Base-by-base conservation (phyloP, 805 yeast genomes). In the Torulaspora delbrueckii region DNA sequence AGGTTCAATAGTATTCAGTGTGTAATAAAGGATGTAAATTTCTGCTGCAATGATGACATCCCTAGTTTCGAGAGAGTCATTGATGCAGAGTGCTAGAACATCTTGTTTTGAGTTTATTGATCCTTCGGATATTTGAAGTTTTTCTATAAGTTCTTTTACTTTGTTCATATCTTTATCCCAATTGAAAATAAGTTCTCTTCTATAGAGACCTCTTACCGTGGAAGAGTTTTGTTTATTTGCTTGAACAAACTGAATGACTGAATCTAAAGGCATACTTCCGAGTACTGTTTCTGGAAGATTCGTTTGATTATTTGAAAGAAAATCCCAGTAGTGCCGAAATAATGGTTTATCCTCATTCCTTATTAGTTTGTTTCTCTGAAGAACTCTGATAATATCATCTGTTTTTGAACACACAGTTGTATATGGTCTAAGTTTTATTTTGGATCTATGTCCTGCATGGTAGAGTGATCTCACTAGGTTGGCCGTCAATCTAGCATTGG, bases 1-100 rank as follows among this genome's bases (percentile, higher is more conserved):
- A 4, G 24, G 14, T 13, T 43, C 48, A 2, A 47, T 19, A 13
- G 47, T 37, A 31, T 43, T 37, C 7, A 56, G n/a, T 7, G 14
- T 37, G 35, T 56, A 52, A 28, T 47, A 59, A 13, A 54, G 40
- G 1, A 56, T 19, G 43, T 48, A 62, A 1, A 62, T 33, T 25
- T 60, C 62, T 3, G 47, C 50, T 1, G 63, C 57, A 28, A 55
- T 56, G 2, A 51, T 16, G 1, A 52, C 36, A 45, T 60, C 63
- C 1, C 42, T 42, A 3, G 52, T 42, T 2, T 40, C 8, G 8
- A 62, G 12, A 3, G 55, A 41, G 31, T 57, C 56, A 8, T 46
- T 36, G 2, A 60, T 38, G 28, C 58, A 55, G 42, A 56, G 54
- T 16, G 39, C 30, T 4, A 57, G 42, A 26, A 52, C 40, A 18